A percentile compares a stretch with the other conserved stretches of the same genome.
phyloP scores from a whole-genome alignment of 768 basidiomycete genomes.

The Rhizopogon rudus region DNA sequence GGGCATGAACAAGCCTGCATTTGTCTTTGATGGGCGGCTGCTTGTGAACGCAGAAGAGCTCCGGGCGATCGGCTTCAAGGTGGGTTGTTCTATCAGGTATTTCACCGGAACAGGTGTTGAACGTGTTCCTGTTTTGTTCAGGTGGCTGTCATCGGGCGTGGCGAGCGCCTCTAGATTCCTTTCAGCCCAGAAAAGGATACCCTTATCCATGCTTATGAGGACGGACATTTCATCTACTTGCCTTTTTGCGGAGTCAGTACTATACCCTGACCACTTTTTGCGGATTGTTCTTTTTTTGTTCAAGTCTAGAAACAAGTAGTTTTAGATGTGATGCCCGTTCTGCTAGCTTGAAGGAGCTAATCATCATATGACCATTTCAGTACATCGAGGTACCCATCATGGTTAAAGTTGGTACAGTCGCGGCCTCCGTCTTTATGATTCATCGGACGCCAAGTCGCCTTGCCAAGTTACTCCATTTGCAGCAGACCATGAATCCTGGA shows the following conservation, averaged over 20 bases:
- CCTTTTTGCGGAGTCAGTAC: not conserved
- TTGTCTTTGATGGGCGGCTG: slow-evolving; percentile 91
- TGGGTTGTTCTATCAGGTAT: slow-evolving; percentile 19
- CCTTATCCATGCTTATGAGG: slow-evolving; percentile 5
- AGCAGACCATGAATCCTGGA: too few species aligned
- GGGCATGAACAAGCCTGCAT: slow-evolving; percentile 97
- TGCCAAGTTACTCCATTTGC: too few species aligned
- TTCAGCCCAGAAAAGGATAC: slow-evolving; percentile 3
- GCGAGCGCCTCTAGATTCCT: slow-evolving; percentile 31
- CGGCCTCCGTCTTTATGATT: too few species aligned
- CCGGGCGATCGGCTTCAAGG: slow-evolving; percentile 86
- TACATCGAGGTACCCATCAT: not conserved
- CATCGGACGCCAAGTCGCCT: not conserved
- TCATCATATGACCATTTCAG: not conserved
- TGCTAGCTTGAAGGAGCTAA: not conserved
- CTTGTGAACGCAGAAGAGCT: slow-evolving; percentile 80
- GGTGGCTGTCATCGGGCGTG: slow-evolving; percentile 60
- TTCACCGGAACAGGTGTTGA: not conserved
- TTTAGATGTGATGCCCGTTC: not conserved
- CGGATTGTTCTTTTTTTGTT: not conserved
- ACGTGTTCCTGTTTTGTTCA: slow-evolving; percentile 17
- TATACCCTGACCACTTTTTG: not conserved
- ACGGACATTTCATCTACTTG: not conserved
- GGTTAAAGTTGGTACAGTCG: not conserved
- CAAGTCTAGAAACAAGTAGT: not conserved